These are phyloP conservation scores for Blastomyces gilchristii DNA, from an alignment of 2,329 filamentous ascomycete species.

Conservation along the genomic window DNA sequence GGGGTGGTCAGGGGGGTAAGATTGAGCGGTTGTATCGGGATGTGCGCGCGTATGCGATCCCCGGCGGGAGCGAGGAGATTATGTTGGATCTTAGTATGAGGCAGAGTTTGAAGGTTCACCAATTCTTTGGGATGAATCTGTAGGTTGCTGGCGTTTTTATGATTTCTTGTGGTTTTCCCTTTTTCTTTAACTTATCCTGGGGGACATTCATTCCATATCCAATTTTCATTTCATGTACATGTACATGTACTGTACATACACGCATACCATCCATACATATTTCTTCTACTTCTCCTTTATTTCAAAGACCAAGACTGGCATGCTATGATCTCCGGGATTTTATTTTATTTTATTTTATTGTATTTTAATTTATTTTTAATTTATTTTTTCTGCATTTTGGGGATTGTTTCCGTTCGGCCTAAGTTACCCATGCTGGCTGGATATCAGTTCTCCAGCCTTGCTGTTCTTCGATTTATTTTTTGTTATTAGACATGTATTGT, in stretches of 20 bases:
- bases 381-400: background rate
- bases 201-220: background rate
- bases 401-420: background rate
- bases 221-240: background rate
- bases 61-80: constrained; percentile 93
- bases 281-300: background rate
- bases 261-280: background rate
- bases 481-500: background rate
- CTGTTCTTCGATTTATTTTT: background rate
- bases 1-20: constrained; percentile 91
- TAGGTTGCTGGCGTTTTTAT: constrained; percentile 36
- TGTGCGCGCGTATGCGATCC: constrained; percentile 91
- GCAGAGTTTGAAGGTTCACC: constrained; percentile 77
- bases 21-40: constrained; percentile 91
- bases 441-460: background rate
- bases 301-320: background rate
- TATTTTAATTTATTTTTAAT: no score
- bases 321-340: background rate
- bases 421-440: background rate
- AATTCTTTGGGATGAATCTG: constrained; percentile 92
- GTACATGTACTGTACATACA: background rate
- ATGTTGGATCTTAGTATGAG: constrained; percentile 96
- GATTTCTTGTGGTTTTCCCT: constrained; percentile 7
- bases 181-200: background rate
- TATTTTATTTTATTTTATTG: background rate